Conservation (phyloP, 208 protist species). For the Leishmania major region DNA sequence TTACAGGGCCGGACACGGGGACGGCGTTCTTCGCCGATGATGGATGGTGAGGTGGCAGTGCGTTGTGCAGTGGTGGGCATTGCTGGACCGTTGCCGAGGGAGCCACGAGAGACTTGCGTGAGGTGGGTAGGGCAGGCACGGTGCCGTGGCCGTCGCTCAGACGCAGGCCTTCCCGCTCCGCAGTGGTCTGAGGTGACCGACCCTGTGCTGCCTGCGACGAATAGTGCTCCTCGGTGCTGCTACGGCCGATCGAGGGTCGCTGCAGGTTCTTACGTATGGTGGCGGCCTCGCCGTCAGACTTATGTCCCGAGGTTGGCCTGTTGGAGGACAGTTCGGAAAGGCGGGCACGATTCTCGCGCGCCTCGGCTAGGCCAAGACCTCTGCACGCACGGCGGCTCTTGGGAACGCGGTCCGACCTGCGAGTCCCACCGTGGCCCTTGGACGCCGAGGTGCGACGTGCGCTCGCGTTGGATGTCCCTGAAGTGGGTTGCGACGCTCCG, state of each 20-base stretch:
- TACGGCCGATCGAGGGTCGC: constrained; percentile 19
- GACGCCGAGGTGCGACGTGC: neutral
- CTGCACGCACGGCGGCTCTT: constrained; percentile 10
- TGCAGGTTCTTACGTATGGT: constrained; percentile 12
- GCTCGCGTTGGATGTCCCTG: neutral
- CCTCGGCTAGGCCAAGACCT: constrained; percentile 30
- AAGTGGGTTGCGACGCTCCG: constrained; percentile 4
- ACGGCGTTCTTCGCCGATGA: neutral
- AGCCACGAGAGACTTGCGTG: constrained; percentile 18
- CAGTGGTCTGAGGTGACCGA: neutral
- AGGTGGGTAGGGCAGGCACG: neutral
- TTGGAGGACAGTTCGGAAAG: constrained; percentile 26
- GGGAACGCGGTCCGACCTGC: constrained; percentile 13
- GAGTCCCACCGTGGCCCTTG: constrained; percentile 8
- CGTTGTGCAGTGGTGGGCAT: neutral
- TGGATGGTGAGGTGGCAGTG: neutral
- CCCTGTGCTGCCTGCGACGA: neutral
- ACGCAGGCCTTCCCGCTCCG: neutral
- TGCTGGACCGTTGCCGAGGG: neutral
- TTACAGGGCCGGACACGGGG: neutral
- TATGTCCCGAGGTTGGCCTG: neutral
- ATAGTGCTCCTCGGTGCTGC: constrained; percentile 20
- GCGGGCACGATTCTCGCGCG: constrained; percentile 27
- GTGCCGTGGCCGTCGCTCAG: constrained; percentile 10
- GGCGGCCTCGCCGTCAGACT: neutral